Evolutionary conservation across 192 early-diverging fungal species (phyloP).

Genomic region (Spinellus fusiger): DNA sequence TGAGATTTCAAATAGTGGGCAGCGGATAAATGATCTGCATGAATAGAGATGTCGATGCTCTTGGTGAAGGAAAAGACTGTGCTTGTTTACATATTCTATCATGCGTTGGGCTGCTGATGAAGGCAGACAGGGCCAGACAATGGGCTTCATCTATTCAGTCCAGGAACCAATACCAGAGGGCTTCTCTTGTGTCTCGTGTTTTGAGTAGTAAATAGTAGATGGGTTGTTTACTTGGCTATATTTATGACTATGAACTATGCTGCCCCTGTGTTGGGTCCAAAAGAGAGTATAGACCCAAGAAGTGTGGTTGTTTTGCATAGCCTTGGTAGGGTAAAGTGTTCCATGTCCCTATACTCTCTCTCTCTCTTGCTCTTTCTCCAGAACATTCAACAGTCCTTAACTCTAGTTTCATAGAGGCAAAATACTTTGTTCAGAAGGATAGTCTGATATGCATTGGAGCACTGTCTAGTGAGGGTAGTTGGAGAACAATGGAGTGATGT

Average conservation of each 20-base stretch:
- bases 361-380: constrained; percentile 13
- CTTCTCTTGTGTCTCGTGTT: constrained; percentile 18
- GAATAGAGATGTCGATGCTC: constrained; percentile 30
- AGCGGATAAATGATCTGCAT: constrained; percentile 32
- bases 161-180: constrained; percentile 25
- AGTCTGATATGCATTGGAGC: constrained; percentile 27
- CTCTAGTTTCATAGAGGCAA: constrained; percentile 7
- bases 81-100: constrained; percentile 14
- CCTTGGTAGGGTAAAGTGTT: constrained; percentile 25
- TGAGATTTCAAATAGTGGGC: constrained; percentile 18
- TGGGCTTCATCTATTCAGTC: constrained; percentile 19
- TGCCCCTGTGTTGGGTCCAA: constrained; percentile 21
- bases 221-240: constrained; percentile 13
- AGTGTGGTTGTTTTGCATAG: constrained; percentile 27
- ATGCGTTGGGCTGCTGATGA: constrained; percentile 14
- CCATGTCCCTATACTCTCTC: too few species aligned
- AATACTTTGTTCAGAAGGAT: constrained; percentile 14
- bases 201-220: neutral
- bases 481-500: neutral
- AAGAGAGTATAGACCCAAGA: constrained; percentile 27
- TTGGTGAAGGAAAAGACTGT: constrained; percentile 20
- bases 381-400: constrained; percentile 19
- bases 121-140: constrained; percentile 9
- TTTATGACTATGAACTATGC: constrained; percentile 29
- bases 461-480: constrained; percentile 7